These are phyloP conservation scores for Vickermania spadyakhi DNA, from an alignment of 208 protist genomes.

Conservation along the genomic window DNA sequence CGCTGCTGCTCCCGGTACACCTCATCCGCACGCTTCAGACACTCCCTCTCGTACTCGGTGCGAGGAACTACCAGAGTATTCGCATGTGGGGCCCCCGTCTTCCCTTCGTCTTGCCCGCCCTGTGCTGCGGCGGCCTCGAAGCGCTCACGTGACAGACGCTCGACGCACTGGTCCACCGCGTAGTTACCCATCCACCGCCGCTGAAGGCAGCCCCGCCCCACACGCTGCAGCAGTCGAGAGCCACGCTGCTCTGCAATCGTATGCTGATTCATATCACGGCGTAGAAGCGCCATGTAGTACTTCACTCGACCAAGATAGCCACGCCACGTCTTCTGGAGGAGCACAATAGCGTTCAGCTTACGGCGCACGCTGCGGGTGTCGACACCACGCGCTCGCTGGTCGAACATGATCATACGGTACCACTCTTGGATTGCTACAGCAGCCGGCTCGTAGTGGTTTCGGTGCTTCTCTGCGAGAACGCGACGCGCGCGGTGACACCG, in stretches of 20 bases:
- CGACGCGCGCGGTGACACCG: slow-evolving; percentile 23
- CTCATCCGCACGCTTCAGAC: slow-evolving; percentile 11
- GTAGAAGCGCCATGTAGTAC: slow-evolving; percentile 29
- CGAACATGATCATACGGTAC: slow-evolving; percentile 21
- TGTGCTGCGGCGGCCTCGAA: slow-evolving; percentile 8
- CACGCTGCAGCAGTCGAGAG: slow-evolving; percentile 12
- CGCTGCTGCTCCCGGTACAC: slow-evolving; percentile 18
- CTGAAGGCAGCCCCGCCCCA: not conserved
- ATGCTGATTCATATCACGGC: slow-evolving; percentile 16
- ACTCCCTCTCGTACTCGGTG: slow-evolving; percentile 16
- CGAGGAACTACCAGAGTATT: slow-evolving; percentile 1
- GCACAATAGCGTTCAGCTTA: slow-evolving; percentile 22
- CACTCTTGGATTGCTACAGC: slow-evolving; percentile 38
- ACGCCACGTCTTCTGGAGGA: slow-evolving; percentile 60
- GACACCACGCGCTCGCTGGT: slow-evolving; percentile 28
- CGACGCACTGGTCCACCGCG: not conserved
- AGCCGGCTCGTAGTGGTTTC: slow-evolving; percentile 12
- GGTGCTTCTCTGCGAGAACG: not conserved
- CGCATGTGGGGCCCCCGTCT: not conserved
- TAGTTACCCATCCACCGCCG: not conserved
- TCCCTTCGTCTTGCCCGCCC: not conserved
- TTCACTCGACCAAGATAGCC: slow-evolving; percentile 30
- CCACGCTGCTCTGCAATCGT: slow-evolving; percentile 2
- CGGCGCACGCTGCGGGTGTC: slow-evolving; percentile 21
- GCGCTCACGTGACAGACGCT: not conserved